Conservation (phyloP, 192 early-diverging fungal genomes). For the Phlyctochytrium arcticum region DNA sequence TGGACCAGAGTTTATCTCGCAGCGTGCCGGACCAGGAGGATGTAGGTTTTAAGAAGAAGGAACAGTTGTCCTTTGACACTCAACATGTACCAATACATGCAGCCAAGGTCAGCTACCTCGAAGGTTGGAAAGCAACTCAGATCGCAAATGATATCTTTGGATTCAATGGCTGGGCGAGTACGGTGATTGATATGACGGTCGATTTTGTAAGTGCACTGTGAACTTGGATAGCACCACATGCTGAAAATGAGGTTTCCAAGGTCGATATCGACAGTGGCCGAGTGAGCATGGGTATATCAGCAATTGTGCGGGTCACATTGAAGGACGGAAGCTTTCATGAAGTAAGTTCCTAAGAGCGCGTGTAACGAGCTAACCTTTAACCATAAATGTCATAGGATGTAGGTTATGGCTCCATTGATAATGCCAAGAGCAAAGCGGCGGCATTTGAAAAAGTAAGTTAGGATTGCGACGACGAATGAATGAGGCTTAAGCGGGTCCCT, state of each 20-base stretch:
- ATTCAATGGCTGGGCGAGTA: conserved; percentile 87
- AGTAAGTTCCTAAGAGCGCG: conserved; percentile 28
- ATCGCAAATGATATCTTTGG: conserved; percentile 94
- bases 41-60: conserved; percentile 11
- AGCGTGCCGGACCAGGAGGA: conserved; percentile 65
- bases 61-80: neutral
- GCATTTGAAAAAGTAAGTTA: conserved; percentile 80
- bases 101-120: conserved; percentile 68
- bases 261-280: conserved; percentile 45
- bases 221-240: neutral
- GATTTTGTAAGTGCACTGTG: conserved; percentile 64
- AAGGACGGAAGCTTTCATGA: conserved; percentile 85
- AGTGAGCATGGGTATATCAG: conserved; percentile 66
- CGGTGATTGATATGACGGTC: conserved; percentile 64
- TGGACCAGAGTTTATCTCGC: conserved; percentile 65
- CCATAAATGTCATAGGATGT: conserved; percentile 56
- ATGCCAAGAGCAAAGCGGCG: conserved; percentile 64
- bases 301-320: conserved; percentile 75
- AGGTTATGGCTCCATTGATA: conserved; percentile 81
- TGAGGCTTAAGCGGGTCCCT: neutral
- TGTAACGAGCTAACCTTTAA: neutral
- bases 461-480: neutral
- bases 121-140: conserved; percentile 78
- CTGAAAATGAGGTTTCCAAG: conserved; percentile 6
- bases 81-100: neutral